A percentile compares a stretch with the other conserved stretches of the same genome.
These are phyloP conservation scores for Hirsutella rhossiliensis DNA, from an alignment of 2,329 filamentous ascomycete species.

Conservation along the genomic window DNA sequence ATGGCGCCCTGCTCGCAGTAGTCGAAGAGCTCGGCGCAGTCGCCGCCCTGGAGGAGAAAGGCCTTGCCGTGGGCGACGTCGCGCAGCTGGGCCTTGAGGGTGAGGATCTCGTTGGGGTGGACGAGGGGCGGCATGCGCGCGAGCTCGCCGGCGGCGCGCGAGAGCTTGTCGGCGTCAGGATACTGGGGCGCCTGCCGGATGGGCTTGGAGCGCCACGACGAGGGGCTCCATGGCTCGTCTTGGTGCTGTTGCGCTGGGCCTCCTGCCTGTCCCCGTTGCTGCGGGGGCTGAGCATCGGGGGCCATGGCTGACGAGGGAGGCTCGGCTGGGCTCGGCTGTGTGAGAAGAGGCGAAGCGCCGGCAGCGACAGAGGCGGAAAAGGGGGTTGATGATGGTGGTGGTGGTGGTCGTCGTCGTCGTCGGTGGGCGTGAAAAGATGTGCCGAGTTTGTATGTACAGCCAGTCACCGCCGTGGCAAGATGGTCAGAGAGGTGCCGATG, in stretches of 20 bases:
- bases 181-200: slow-evolving; percentile 69
- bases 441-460: too few relatives aligned
- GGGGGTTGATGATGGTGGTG: too few relatives aligned
- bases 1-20: slow-evolving; percentile 87
- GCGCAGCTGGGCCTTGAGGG: slow-evolving; percentile 63
- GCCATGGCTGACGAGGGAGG: not conserved
- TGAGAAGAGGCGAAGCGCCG: too few relatives aligned
- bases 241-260: not conserved
- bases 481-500: too few relatives aligned
- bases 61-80: slow-evolving; percentile 86
- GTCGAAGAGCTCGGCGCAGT: slow-evolving; percentile 94
- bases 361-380: too few relatives aligned
- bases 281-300: too few relatives aligned
- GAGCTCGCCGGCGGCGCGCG: slow-evolving; percentile 51
- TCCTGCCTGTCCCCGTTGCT: not conserved
- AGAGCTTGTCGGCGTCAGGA: slow-evolving; percentile 46
- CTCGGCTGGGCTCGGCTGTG: too few relatives aligned
- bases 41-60: slow-evolving; percentile 89
- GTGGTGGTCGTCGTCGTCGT: too few relatives aligned
- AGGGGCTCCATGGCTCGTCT: slow-evolving; percentile 38
- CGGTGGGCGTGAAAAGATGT: too few relatives aligned
- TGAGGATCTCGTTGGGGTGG: slow-evolving; percentile 67
- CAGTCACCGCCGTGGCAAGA: too few relatives aligned
- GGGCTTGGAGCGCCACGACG: slow-evolving; percentile 65
- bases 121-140: slow-evolving; percentile 63